Base-by-base conservation (phyloP, 805 yeast genomes). In the Candida sithepensis region DNA sequence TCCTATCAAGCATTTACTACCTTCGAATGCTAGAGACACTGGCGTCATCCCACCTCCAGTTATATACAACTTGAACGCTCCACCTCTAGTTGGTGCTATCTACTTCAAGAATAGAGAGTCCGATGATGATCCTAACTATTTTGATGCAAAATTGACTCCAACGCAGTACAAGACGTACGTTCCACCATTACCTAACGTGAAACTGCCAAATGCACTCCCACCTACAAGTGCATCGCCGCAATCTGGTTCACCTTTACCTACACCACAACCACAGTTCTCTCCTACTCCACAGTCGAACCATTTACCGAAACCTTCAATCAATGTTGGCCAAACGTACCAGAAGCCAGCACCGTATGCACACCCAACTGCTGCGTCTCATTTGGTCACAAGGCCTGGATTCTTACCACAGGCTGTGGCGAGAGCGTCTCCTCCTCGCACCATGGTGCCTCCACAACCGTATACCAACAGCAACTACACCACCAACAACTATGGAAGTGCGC, bases 71-170 rank as follows among this genome's bases (percentile, higher is more conserved):
- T 77, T 85, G 53, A 83, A 88, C 56, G 95, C 96, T 0, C 98
- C 98, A 13, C 98, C 99, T n/a, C 65, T 90, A 26, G 81, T 87
- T 32, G 99, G 99, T 24, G 94, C 88, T 26, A 96, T 94, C 8
- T 92, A 88, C 65, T 68, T 84, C 51, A 79, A 92, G 51, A 86
- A 88, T 1, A 79, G 83, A 33, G 81, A 82, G 54, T 81, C 82
- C 39, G 82, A 84, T 47, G 96, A 90, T 62, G 97, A 92, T 60
- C 76, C 86, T 47, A 96, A 90, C 48, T 89, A 62, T 46, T 64
- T 59, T 52, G 68, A 64, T 49, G 60, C 53, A 12, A 43, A 61
- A 6, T 49, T 64, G 39, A 55, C 53, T 18, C 46, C 54, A 42
- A 55, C 55, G 36, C 60, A 63, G 44, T 59, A 49, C 48, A 64